These are phyloP conservation scores for Harringtonia lauricola DNA, from an alignment of 2,329 filamentous ascomycete species.

Conservation along the genomic window DNA sequence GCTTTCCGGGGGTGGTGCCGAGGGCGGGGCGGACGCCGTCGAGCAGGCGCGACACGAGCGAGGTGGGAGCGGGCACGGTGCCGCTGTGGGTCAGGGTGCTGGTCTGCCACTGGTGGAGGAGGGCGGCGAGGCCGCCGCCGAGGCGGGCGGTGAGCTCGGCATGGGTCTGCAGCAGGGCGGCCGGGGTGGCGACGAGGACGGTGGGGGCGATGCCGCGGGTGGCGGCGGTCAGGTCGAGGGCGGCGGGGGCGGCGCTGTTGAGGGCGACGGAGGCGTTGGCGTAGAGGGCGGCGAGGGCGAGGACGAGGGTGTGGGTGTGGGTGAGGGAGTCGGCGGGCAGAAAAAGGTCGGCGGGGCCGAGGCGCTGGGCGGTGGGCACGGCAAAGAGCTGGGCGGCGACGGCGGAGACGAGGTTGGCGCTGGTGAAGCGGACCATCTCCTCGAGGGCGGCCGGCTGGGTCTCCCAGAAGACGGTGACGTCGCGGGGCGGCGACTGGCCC, in stretches of 20 bases:
- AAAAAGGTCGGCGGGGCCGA: constrained; percentile 68
- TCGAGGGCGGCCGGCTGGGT: constrained; percentile 33
- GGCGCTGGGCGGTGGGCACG: constrained; percentile 62
- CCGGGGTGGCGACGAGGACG: constrained; percentile 66
- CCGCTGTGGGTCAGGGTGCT: constrained; percentile 59
- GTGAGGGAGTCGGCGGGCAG: constrained; percentile 75
- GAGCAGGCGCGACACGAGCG: constrained; percentile 50
- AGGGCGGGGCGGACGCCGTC: constrained; percentile 46
- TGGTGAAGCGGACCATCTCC: constrained; percentile 73
- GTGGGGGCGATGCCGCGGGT: constrained; percentile 70
- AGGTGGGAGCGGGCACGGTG: constrained; percentile 56
- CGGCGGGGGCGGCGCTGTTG: constrained; percentile 72
- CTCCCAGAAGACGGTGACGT: constrained; percentile 59
- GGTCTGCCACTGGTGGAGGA: constrained; percentile 55
- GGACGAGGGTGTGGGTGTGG: constrained; percentile 64
- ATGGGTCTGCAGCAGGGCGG: constrained; percentile 60
- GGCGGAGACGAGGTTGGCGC: constrained; percentile 77
- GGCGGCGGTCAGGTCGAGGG: constrained; percentile 60
- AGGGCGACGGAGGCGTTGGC: constrained; percentile 77
- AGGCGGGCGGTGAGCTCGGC: constrained; percentile 46
- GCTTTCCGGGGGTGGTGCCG: constrained; percentile 55
- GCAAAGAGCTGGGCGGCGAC: constrained; percentile 67
- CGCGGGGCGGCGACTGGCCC: constrained; percentile 38
- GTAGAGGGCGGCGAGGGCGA: constrained; percentile 75
- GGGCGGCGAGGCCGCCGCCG: constrained; percentile 13